Percentiles rank a stretch among this genome's conserved stretches.
These are phyloP conservation scores for Eimeria tenella DNA, from an alignment of 169 alveolate species.

Conservation along the genomic window DNA sequence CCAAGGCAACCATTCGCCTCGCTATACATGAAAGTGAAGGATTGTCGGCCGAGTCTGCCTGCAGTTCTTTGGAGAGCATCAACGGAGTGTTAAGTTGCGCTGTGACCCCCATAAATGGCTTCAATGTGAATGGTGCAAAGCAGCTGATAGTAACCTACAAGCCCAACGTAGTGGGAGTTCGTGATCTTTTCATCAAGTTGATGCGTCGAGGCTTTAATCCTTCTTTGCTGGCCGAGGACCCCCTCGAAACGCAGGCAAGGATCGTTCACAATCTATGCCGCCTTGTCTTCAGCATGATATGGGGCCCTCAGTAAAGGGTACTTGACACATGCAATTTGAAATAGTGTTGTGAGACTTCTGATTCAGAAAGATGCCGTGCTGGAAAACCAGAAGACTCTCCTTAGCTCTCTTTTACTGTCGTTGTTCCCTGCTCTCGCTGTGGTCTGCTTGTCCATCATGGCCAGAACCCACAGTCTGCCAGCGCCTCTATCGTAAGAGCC, in stretches of 20 bases:
- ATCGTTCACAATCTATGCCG: neutral
- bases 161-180: slow-evolving; percentile 55
- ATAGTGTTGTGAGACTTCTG: neutral
- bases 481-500: neutral
- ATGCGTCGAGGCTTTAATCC: slow-evolving; percentile 15
- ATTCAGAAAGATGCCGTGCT: slow-evolving; percentile 54
- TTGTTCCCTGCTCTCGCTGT: slow-evolving; percentile 22
- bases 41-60: slow-evolving; percentile 2
- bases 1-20: slow-evolving; percentile 51
- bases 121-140: neutral
- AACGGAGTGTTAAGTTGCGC: slow-evolving; percentile 48
- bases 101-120: neutral
- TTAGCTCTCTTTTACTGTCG: neutral
- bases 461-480: slow-evolving; percentile 54
- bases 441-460: slow-evolving; percentile 49
- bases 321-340: too few relatives aligned
- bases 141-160: slow-evolving; percentile 57
- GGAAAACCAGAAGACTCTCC: neutral
- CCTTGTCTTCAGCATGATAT: too few relatives aligned
- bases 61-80: slow-evolving; percentile 40
- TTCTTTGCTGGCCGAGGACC: slow-evolving; percentile 26
- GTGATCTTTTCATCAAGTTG: slow-evolving; percentile 28
- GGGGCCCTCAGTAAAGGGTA: too few relatives aligned
- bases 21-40: neutral
- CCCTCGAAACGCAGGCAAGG: slow-evolving; percentile 54